A percentile compares a stretch with the other conserved stretches of the same genome.
These are phyloP conservation scores for Rhizopus microsporus DNA, from an alignment of 371 early-diverging fungal genomes.

Conservation along the genomic window DNA sequence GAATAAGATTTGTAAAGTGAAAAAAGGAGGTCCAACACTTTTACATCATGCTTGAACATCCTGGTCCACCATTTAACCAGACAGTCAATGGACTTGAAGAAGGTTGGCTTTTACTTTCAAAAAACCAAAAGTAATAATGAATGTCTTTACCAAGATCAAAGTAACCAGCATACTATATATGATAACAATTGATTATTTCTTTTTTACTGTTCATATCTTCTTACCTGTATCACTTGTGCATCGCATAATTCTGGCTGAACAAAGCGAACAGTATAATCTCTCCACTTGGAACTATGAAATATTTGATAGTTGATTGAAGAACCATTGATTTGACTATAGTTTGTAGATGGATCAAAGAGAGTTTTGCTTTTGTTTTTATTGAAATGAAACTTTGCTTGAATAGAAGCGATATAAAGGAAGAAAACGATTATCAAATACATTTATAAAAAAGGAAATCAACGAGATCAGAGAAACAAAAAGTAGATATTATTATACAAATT, in stretches of 20 bases:
- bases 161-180: conserved; percentile 55
- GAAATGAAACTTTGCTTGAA: not conserved
- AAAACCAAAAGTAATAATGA: conserved; percentile 90
- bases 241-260: conserved; percentile 30
- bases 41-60: conserved; percentile 70
- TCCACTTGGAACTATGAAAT: conserved; percentile 1
- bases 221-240: conserved; percentile 33
- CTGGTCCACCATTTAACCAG: conserved; percentile 87
- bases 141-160: conserved; percentile 57
- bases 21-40: not conserved
- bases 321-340: no score
- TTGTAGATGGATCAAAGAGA: not conserved
- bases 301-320: not conserved
- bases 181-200: not conserved
- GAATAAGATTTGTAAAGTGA: not conserved
- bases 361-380: not conserved
- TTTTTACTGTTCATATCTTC: not conserved
- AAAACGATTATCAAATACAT: not conserved
- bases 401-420: not conserved
- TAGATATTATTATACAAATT: no score
- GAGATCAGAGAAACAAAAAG: not conserved
- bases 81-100: conserved; percentile 63
- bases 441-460: not conserved
- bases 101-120: conserved; percentile 70
- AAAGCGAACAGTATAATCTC: conserved; percentile 12